A percentile compares a stretch with the other conserved stretches of the same genome.
phyloP scores from a whole-genome alignment of 768 basidiomycete species.

The Leucosporidium scottii region DNA sequence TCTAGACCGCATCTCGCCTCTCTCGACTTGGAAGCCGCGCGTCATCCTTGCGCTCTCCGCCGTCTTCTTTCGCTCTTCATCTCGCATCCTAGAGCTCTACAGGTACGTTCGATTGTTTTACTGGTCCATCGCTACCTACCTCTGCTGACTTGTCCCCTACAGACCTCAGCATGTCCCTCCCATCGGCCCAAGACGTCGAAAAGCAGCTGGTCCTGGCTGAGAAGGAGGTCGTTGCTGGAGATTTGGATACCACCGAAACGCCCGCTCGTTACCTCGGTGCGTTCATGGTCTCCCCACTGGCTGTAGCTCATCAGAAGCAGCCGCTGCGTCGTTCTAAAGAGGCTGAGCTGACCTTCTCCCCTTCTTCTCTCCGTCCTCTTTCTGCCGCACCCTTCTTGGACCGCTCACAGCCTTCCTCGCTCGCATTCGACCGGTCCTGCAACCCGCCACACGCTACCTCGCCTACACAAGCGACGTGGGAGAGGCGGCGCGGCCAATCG shows the following conservation, averaged over 20 bases:
- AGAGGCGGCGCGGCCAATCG: not conserved
- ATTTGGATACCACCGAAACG: constrained; percentile 61
- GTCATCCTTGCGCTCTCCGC: not conserved
- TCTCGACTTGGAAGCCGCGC: not conserved
- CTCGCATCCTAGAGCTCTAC: not conserved
- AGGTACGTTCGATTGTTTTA: no score
- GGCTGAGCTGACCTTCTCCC: no score
- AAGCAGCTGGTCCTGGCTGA: constrained; percentile 16
- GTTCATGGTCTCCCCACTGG: not conserved
- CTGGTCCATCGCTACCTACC: no score
- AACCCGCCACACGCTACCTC: constrained; percentile 63
- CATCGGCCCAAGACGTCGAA: not conserved
- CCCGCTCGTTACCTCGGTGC: constrained; percentile 45
- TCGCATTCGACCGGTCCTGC: constrained; percentile 65
- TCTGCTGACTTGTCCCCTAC: not conserved
- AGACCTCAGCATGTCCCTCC: not conserved
- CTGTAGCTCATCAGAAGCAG: no score
- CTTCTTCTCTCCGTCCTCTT: no score
- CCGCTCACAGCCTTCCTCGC: constrained; percentile 52
- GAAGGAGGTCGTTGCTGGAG: constrained; percentile 52
- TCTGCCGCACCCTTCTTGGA: no score
- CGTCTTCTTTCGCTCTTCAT: not conserved
- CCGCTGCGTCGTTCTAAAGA: no score
- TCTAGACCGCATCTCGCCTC: no score
- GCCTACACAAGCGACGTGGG: constrained; percentile 49